phyloP scores from a whole-genome alignment of 164 flowering plant species.

The Liquidambar formosana region DNA sequence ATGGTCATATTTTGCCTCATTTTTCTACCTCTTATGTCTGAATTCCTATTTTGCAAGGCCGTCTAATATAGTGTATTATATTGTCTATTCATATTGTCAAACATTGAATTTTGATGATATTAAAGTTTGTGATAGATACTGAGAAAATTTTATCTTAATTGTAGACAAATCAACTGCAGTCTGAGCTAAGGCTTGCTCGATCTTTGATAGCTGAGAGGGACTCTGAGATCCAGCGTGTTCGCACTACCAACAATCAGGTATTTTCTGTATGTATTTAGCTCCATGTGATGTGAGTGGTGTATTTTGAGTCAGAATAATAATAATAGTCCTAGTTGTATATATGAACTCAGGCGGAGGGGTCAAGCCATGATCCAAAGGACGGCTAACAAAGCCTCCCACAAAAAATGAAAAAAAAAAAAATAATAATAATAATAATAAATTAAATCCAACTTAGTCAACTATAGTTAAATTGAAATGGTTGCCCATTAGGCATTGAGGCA shows the following conservation, averaged over 20 bases:
- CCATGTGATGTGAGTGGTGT: background rate
- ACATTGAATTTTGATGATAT: background rate
- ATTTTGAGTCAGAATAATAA: background rate
- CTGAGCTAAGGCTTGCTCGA: slow-evolving; percentile 92
- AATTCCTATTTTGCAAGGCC: background rate
- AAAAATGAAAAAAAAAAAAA: too few relatives aligned
- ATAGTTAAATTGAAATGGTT: background rate
- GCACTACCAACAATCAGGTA: slow-evolving; percentile 86
- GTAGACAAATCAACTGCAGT: slow-evolving; percentile 92
- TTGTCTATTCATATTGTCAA: background rate
- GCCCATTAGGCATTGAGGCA: background rate
- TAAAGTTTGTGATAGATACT: background rate
- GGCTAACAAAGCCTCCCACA: too few relatives aligned
- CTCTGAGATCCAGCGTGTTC: slow-evolving; percentile 72
- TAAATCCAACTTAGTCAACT: background rate
- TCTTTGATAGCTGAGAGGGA: slow-evolving; percentile 93
- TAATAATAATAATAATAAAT: too few relatives aligned
- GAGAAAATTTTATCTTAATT: slow-evolving; percentile 1
- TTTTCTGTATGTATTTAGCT: background rate
- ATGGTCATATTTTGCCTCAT: background rate
- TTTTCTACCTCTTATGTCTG: too few relatives aligned
- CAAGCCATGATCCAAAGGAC: too few relatives aligned
- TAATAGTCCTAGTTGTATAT: too few relatives aligned
- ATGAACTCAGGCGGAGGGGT: too few relatives aligned
- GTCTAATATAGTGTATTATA: background rate